A percentile compares a stretch with the other conserved stretches of the same genome.
Evolutionary conservation across 345 rosid genomes (phyloP).

Genomic region (Sapria himalayana): DNA sequence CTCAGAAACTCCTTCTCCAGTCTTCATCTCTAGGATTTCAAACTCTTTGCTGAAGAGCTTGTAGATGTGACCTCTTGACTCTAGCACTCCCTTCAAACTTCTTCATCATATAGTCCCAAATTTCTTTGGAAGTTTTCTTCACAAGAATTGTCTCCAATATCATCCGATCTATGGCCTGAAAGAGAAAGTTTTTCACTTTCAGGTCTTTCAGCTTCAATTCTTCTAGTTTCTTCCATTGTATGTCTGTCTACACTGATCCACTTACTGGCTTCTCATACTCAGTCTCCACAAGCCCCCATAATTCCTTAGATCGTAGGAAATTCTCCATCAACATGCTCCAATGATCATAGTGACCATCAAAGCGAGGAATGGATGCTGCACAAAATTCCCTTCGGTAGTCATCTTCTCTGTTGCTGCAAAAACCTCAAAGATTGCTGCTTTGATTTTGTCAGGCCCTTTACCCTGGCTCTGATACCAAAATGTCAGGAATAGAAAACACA

Average conservation of each 20-base stretch:
- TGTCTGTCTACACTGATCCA: background rate
- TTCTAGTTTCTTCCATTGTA: too few relatives aligned
- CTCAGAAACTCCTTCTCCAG: background rate
- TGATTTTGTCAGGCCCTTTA: conserved; percentile 1
- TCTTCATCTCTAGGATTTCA: background rate
- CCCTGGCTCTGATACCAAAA: background rate
- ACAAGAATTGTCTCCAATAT: conserved; percentile 1
- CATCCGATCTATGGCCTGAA: background rate
- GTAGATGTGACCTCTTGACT: background rate
- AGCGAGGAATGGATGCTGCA: background rate
- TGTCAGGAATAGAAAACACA: background rate
- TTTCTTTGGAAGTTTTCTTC: conserved; percentile 1
- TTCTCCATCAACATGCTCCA: background rate
- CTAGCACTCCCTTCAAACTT: background rate
- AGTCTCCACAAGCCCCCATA: background rate
- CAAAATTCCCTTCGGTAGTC: background rate
- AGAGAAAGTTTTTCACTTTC: conserved; percentile 1
- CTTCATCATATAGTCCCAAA: background rate
- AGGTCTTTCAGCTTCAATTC: background rate
- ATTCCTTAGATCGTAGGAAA: background rate
- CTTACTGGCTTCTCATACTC: background rate
- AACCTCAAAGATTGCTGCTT: background rate
- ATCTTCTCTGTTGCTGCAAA: background rate
- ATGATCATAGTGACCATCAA: conserved; percentile 1
- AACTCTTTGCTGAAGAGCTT: background rate